These are phyloP conservation scores for Claviceps sp. DNA, from an alignment of 2,329 filamentous ascomycete species.

Conservation along the genomic window DNA sequence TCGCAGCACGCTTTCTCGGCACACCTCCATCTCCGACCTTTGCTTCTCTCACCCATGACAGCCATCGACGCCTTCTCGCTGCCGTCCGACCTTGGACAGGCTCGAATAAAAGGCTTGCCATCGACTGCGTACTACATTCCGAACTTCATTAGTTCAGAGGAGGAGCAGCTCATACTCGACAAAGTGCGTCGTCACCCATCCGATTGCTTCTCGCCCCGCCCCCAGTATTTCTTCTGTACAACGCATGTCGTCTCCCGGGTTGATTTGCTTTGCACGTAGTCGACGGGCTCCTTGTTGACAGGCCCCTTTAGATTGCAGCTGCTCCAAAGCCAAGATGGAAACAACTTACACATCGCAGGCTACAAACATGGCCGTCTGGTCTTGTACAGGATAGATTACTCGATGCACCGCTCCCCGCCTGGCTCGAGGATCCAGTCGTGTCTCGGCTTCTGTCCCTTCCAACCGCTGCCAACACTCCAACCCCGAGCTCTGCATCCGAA, in stretches of 20 bases:
- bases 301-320: conserved; percentile 35
- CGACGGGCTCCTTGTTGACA: neutral
- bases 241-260: neutral
- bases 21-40: neutral
- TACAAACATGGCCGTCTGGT: conserved; percentile 82
- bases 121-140: conserved; percentile 69
- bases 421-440: conserved; percentile 60
- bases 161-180: conserved; percentile 57
- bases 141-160: conserved; percentile 64
- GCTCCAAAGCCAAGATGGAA: conserved; percentile 73
- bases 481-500: neutral
- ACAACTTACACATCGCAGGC: conserved; percentile 69
- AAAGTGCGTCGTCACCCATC: conserved; percentile 40
- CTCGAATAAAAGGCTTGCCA: conserved; percentile 42
- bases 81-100: conserved; percentile 36
- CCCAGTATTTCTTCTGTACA: neutral
- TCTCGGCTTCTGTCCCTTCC: conserved; percentile 42
- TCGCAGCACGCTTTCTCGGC: neutral
- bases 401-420: conserved; percentile 57
- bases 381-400: conserved; percentile 69
- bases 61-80: conserved; percentile 15
- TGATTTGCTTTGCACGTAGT: neutral
- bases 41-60: conserved; percentile 1
- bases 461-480: conserved; percentile 14
- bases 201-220: neutral